phyloP scores from a whole-genome alignment of 495 filamentous ascomycete genomes.

The Tuber magnatum region DNA sequence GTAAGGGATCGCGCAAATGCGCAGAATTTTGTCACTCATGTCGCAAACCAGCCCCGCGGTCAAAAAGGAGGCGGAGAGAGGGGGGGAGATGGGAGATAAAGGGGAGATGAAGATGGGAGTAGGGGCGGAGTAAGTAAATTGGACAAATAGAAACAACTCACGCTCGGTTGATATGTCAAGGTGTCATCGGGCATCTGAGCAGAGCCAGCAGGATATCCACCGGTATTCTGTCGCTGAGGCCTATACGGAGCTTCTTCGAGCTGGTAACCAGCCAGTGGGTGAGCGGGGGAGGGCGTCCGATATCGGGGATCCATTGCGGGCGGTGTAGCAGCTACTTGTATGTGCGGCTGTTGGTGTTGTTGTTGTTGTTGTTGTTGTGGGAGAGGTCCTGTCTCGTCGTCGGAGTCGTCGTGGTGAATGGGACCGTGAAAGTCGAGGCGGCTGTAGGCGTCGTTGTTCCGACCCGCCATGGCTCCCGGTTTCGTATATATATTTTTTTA shows the following conservation, averaged over 20 bases:
- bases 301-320: conserved; percentile 30
- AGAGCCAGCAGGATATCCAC: conserved; percentile 29
- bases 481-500: neutral
- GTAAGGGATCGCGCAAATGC: neutral
- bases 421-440: conserved; percentile 31
- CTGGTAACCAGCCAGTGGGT: conserved; percentile 35
- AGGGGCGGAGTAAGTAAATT: neutral
- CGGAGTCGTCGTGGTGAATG: conserved; percentile 30
- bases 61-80: neutral
- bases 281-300: conserved; percentile 34
- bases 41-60: conserved; percentile 6
- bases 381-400: conserved; percentile 30
- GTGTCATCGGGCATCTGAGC: conserved; percentile 31
- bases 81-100: neutral
- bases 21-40: neutral
- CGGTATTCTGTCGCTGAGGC: conserved; percentile 36
- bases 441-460: conserved; percentile 32
- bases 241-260: conserved; percentile 34
- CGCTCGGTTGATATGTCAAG: conserved; percentile 37
- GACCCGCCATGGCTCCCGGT: conserved; percentile 22
- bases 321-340: conserved; percentile 7
- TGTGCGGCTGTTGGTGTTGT: conserved; percentile 25
- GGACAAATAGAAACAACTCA: conserved; percentile 29
- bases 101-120: neutral
- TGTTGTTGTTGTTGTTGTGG: neutral